A percentile compares a stretch with the other conserved stretches of the same genome.
phyloP scores from a whole-genome alignment of 169 alveolate genomes.

The Plasmodium adleri region DNA sequence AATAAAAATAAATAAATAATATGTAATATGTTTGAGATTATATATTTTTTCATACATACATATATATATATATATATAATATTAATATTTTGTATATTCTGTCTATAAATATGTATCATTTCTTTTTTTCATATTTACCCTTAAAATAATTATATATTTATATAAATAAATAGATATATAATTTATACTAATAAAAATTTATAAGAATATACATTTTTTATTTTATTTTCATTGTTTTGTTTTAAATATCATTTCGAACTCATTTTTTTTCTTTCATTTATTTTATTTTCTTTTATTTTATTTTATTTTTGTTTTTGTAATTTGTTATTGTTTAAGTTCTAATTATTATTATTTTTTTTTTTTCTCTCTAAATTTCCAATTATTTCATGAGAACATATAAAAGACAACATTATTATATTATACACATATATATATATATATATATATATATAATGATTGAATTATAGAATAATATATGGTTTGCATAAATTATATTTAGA shows the following conservation, averaged over 20 bases:
- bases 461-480: neutral
- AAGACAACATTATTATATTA: constrained; percentile 24
- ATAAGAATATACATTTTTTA: too few species aligned
- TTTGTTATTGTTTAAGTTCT: neutral
- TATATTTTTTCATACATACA: too few species aligned
- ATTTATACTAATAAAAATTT: too few species aligned
- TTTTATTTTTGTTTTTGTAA: constrained; percentile 1
- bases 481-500: too few species aligned
- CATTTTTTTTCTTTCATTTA: neutral
- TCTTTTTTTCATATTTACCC: neutral
- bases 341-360: neutral
- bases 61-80: too few species aligned
- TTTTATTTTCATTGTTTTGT: constrained; percentile 2
- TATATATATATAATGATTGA: neutral
- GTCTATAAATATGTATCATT: neutral
- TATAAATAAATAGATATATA: too few species aligned
- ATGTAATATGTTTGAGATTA: too few species aligned
- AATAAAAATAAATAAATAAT: too few species aligned
- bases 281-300: neutral
- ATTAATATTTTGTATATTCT: too few species aligned
- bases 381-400: constrained; percentile 1
- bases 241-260: neutral
- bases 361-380: constrained; percentile 7
- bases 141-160: too few species aligned
- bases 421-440: neutral